These are phyloP conservation scores for Pichia sp. DNA, from an alignment of 1,139 yeast genomes.

Conservation along the genomic window DNA sequence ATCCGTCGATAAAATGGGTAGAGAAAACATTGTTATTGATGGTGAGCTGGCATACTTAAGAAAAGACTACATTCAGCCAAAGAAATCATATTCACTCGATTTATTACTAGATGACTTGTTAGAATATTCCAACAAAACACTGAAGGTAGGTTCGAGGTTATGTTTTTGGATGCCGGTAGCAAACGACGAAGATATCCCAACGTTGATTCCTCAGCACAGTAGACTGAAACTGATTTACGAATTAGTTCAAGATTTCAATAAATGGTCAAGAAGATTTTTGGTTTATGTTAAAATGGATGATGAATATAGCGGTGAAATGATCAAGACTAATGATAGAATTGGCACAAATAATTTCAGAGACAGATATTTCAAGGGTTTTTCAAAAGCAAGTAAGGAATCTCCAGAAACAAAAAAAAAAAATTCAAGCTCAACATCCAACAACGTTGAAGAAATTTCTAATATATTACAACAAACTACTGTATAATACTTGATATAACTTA, in stretches of 20 bases:
- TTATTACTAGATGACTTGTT: conserved; percentile 69
- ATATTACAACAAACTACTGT: too few relatives aligned
- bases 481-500: too few relatives aligned
- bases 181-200: conserved; percentile 65
- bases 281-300: conserved; percentile 68
- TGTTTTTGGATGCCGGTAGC: conserved; percentile 99
- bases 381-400: conserved; percentile 7
- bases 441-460: too few relatives aligned
- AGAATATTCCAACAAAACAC: conserved; percentile 58
- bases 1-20: conserved; percentile 47
- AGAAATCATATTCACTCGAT: conserved; percentile 80
- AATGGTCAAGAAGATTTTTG: conserved; percentile 83
- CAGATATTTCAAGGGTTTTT: conserved; percentile 66
- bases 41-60: conserved; percentile 74
- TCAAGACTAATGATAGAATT: conserved; percentile 32
- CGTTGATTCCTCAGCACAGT: conserved; percentile 72
- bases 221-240: conserved; percentile 62
- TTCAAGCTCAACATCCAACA: too few relatives aligned
- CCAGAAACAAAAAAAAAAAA: too few relatives aligned
- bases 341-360: conserved; percentile 61
- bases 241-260: conserved; percentile 81
- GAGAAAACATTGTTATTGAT: conserved; percentile 61
- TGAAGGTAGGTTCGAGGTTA: conserved; percentile 69
- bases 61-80: conserved; percentile 85
- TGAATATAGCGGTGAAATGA: conserved; percentile 48